These are phyloP conservation scores for Canariomyces notabilis DNA, from an alignment of 2,329 filamentous ascomycete species.

Conservation along the genomic window DNA sequence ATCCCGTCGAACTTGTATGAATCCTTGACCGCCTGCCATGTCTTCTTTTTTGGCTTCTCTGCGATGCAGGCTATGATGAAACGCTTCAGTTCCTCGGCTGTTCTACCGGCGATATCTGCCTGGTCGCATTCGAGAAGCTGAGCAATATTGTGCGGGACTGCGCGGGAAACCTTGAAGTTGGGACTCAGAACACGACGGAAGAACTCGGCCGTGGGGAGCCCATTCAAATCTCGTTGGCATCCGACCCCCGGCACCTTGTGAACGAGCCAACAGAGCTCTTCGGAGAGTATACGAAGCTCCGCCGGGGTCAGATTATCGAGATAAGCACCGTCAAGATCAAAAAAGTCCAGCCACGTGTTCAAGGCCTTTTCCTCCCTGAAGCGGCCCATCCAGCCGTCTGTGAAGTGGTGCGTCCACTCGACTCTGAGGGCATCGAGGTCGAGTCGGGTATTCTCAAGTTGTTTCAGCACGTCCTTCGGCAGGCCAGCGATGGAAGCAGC, in stretches of 20 bases:
- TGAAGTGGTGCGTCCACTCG: background rate
- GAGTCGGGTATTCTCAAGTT: background rate
- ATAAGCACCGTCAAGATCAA: background rate
- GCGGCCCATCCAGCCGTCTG: background rate
- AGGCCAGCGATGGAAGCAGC: constrained; percentile 3
- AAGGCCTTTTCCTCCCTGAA: constrained; percentile 8
- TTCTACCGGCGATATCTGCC: no score
- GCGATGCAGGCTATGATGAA: background rate
- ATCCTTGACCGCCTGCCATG: background rate
- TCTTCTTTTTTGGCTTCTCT: background rate
- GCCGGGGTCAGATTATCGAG: background rate
- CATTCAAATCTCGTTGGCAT: background rate
- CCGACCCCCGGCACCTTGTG: constrained; percentile 1
- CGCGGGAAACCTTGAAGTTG: background rate
- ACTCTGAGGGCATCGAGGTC: background rate
- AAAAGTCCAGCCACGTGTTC: constrained; percentile 18
- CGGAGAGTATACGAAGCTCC: constrained; percentile 5
- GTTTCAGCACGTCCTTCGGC: background rate
- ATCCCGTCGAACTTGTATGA: background rate
- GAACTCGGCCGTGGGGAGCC: background rate
- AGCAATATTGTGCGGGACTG: background rate
- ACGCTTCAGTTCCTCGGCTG: background rate
- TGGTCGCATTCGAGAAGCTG: no score
- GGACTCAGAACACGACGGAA: background rate
- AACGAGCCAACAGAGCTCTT: constrained; percentile 9